Conservation (phyloP, 768 basidiomycete genomes). For the Boletus rubescentipes region DNA sequence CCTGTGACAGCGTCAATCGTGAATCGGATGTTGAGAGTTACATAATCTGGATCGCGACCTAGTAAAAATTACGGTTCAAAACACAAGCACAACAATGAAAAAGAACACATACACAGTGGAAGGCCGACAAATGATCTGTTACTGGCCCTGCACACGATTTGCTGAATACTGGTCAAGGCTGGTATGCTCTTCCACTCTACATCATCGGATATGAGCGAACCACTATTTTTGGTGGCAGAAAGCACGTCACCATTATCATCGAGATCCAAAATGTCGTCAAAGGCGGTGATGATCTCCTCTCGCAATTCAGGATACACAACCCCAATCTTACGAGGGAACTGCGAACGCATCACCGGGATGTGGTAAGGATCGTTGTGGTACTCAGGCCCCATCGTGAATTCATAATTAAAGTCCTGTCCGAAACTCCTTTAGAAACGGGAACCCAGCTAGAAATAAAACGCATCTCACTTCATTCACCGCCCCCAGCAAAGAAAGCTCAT, state of each 20-base stretch:
- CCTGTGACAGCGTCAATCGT: constrained; percentile 26
- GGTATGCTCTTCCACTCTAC: constrained; percentile 41
- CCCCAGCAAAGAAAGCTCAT: constrained; percentile 34
- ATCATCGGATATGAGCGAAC: not conserved
- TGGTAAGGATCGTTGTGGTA: constrained; percentile 32
- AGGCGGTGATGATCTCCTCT: constrained; percentile 43
- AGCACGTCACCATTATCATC: constrained; percentile 7
- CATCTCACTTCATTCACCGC: constrained; percentile 34
- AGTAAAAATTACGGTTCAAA: not conserved
- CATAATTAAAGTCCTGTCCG: constrained; percentile 34
- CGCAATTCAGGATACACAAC: constrained; percentile 39
- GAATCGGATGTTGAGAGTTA: constrained; percentile 28
- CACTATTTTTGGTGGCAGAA: not conserved
- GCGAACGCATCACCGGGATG: constrained; percentile 20
- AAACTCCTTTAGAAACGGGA: not conserved
- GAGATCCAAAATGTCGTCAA: constrained; percentile 36
- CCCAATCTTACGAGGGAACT: constrained; percentile 39
- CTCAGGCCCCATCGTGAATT: constrained; percentile 37
- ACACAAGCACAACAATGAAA: not conserved
- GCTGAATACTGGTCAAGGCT: constrained; percentile 25
- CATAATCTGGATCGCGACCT: constrained; percentile 42
- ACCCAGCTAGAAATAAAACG: no score
- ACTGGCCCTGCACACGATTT: constrained; percentile 40
- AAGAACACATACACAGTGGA: constrained; percentile 38
- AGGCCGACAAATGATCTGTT: constrained; percentile 51